phyloP scores from a whole-genome alignment of 1,284 basidiomycete species.

The Tilletia caries region DNA sequence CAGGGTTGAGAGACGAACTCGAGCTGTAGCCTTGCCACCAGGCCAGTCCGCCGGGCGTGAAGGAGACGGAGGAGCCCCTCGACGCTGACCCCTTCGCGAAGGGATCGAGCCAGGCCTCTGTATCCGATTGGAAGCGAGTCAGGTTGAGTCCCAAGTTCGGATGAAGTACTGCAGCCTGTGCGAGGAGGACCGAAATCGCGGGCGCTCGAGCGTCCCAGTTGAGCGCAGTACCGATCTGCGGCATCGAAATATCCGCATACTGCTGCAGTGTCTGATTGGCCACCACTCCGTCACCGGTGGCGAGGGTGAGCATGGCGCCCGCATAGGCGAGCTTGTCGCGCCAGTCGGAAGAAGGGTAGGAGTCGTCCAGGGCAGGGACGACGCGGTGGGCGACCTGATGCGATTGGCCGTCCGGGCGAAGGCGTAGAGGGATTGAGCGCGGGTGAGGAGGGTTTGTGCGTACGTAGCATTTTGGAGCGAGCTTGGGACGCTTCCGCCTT shows the following conservation, averaged over 20 bases:
- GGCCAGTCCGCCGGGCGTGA: constrained; percentile 66
- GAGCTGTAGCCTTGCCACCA: constrained; percentile 78
- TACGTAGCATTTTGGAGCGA: constrained; percentile 71
- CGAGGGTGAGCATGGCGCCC: constrained; percentile 71
- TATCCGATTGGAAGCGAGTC: constrained; percentile 66
- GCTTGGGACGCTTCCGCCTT: constrained; percentile 54
- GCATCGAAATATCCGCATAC: constrained; percentile 58
- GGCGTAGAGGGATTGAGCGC: constrained; percentile 70
- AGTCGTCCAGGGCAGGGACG: constrained; percentile 64
- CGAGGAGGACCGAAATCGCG: constrained; percentile 69
- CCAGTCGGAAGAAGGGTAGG: constrained; percentile 68
- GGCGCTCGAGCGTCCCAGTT: constrained; percentile 86
- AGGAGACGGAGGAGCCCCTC: not conserved
- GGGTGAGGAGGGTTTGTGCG: constrained; percentile 65
- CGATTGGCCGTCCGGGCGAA: constrained; percentile 63
- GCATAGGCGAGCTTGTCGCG: constrained; percentile 62
- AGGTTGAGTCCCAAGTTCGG: constrained; percentile 65
- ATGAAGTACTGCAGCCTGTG: constrained; percentile 55
- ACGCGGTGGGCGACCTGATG: constrained; percentile 60
- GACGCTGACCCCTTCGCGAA: constrained; percentile 64
- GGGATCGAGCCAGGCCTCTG: constrained; percentile 73
- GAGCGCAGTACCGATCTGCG: constrained; percentile 60
- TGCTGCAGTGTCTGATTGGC: constrained; percentile 67
- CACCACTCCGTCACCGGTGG: constrained; percentile 63
- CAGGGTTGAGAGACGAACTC: constrained; percentile 74